These are phyloP conservation scores for Camellia granthamiana DNA, from an alignment of 148 eudicot species.

Conservation along the genomic window DNA sequence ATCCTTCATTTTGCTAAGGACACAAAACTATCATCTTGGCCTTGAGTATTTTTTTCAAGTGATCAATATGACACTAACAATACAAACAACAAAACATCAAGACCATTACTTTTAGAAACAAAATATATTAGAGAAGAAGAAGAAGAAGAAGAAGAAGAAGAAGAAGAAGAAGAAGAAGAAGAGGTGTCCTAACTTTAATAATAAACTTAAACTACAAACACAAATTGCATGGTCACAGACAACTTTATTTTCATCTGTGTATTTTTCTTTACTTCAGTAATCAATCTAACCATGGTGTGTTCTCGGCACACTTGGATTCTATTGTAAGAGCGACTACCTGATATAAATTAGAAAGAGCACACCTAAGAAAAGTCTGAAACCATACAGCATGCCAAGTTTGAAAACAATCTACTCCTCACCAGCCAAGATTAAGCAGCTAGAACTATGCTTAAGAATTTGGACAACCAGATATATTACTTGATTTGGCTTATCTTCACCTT, in stretches of 20 bases:
- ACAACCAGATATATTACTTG: no score
- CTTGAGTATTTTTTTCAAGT: conserved; percentile 75
- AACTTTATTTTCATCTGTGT: no score
- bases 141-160: not conserved
- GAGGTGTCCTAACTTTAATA: not conserved
- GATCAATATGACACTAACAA: conserved; percentile 82
- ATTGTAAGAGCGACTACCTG: not conserved
- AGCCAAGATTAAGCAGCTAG: no score
- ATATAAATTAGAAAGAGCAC: not conserved
- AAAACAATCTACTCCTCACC: no score
- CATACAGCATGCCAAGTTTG: not conserved
- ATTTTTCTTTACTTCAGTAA: not conserved
- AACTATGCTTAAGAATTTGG: no score
- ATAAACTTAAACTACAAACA: not conserved
- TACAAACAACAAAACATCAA: conserved; percentile 19
- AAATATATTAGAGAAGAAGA: not conserved
- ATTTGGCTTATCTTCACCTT: no score
- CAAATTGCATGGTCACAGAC: not conserved
- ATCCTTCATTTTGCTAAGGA: conserved; percentile 95
- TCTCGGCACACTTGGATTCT: not conserved
- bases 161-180: no score
- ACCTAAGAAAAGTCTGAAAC: not conserved
- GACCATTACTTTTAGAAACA: not conserved
- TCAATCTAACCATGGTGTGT: not conserved
- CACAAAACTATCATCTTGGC: conserved; percentile 55